A percentile compares a stretch with the other conserved stretches of the same genome.
Conservation (phyloP, 768 basidiomycete species). For the Leccinellum rugosiceps region DNA sequence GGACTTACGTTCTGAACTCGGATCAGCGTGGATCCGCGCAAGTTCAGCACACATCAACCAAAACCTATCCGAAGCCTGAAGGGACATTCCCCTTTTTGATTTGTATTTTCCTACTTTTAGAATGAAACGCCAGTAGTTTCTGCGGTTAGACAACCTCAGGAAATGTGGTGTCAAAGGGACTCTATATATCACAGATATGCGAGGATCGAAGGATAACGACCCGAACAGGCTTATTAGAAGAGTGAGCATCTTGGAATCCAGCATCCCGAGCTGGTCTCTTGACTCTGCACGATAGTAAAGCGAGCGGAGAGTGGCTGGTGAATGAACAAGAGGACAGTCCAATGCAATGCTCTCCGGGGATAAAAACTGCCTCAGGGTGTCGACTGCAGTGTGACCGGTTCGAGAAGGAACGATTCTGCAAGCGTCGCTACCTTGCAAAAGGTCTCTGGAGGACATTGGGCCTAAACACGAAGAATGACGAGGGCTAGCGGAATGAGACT, state of each 20-base stretch:
- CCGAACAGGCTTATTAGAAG: constrained; percentile 49
- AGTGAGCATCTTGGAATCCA: constrained; percentile 37
- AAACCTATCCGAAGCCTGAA: constrained; percentile 50
- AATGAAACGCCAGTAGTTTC: constrained; percentile 50
- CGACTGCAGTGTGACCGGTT: constrained; percentile 7
- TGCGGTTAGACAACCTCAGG: constrained; percentile 16
- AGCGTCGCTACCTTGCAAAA: neutral
- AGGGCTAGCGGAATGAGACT: neutral
- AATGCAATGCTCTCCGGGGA: constrained; percentile 13
- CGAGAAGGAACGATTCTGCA: neutral
- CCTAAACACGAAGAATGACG: neutral
- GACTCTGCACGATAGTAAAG: constrained; percentile 40
- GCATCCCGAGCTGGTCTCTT: constrained; percentile 30
- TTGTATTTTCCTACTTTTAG: constrained; percentile 46
- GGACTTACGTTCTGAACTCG: constrained; percentile 14
- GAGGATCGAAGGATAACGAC: constrained; percentile 39
- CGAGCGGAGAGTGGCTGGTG: constrained; percentile 35
- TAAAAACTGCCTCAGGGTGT: constrained; percentile 12
- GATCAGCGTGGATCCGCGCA: constrained; percentile 21
- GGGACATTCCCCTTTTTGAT: constrained; percentile 27
- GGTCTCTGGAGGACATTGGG: neutral
- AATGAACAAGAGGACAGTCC: constrained; percentile 10
- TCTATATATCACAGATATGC: constrained; percentile 25
- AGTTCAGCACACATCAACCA: constrained; percentile 58
- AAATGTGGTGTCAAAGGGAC: constrained; percentile 29